Percentiles rank a stretch among this genome's conserved stretches.
These are phyloP conservation scores for Pythium insidiosum DNA, from an alignment of 352 stramenopile species.

Conservation along the genomic window DNA sequence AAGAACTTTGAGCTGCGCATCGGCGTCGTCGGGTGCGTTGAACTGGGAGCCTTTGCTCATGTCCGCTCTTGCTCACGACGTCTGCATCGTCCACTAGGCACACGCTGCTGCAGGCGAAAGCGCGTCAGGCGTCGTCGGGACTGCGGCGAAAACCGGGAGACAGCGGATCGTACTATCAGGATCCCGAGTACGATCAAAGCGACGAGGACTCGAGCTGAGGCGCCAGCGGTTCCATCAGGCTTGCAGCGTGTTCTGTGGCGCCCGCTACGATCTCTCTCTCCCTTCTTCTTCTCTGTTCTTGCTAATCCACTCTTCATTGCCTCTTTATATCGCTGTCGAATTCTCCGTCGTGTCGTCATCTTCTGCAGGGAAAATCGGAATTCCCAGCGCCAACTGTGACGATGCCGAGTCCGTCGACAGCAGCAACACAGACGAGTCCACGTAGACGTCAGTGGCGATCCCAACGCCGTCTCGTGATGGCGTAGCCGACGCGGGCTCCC, in stretches of 20 bases:
- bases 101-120: conserved; percentile 69
- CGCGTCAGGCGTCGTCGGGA: conserved; percentile 36
- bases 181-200: conserved; percentile 72
- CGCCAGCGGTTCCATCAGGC: not conserved
- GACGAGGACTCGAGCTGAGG: conserved; percentile 74
- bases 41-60: not conserved
- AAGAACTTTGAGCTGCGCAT: conserved; percentile 81
- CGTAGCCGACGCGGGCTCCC: no score
- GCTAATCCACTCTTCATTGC: no score
- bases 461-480: no score
- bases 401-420: no score
- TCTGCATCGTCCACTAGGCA: conserved; percentile 19
- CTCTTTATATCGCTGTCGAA: not conserved
- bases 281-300: not conserved
- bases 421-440: no score
- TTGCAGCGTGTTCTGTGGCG: not conserved
- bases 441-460: no score
- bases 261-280: not conserved
- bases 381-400: conserved; percentile 17
- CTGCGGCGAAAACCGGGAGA: conserved; percentile 30
- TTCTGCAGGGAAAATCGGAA: conserved; percentile 20
- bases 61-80: not conserved
- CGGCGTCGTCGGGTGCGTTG: conserved; percentile 47
- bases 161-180: conserved; percentile 32
- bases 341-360: conserved; percentile 8